phyloP scores from a whole-genome alignment of 306 rosid genomes.

The Rosa lucieae region DNA sequence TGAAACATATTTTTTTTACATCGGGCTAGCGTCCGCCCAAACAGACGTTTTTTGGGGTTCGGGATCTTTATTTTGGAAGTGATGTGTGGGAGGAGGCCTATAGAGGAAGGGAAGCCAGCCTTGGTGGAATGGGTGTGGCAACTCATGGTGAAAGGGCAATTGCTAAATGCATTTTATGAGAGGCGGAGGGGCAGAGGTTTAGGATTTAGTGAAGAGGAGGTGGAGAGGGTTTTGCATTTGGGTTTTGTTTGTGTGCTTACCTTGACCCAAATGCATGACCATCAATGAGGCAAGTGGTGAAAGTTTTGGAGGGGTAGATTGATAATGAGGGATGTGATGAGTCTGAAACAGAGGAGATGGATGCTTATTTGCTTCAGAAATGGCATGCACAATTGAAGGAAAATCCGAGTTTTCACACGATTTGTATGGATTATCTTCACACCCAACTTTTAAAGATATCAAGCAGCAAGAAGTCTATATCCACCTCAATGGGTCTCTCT shows the following conservation, averaged over 20 bases:
- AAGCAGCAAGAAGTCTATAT: slow-evolving; percentile 15
- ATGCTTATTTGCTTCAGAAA: slow-evolving; percentile 44
- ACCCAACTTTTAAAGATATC: slow-evolving; percentile 73
- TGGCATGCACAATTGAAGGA: slow-evolving; percentile 40
- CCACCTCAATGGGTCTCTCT: slow-evolving; percentile 54
- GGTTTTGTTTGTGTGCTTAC: slow-evolving; percentile 75
- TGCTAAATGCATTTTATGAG: slow-evolving; percentile 51
- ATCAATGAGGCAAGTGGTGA: slow-evolving; percentile 71
- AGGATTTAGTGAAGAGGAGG: slow-evolving; percentile 46
- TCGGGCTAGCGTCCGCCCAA: slow-evolving; percentile 63
- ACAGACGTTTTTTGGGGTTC: slow-evolving; percentile 66
- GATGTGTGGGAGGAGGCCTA: slow-evolving; percentile 83
- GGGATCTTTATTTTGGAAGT: slow-evolving; percentile 77
- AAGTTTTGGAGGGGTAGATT: slow-evolving; percentile 56
- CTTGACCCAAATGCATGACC: slow-evolving; percentile 71
- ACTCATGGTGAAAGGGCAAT: slow-evolving; percentile 47
- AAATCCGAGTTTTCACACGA: slow-evolving; percentile 36
- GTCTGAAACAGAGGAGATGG: slow-evolving; percentile 48
- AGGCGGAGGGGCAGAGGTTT: slow-evolving; percentile 40
- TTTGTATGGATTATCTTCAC: slow-evolving; percentile 29
- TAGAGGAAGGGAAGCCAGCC: slow-evolving; percentile 62
- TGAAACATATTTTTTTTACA: too few species aligned
- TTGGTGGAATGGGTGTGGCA: slow-evolving; percentile 65
- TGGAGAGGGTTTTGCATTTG: slow-evolving; percentile 60
- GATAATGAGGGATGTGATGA: slow-evolving; percentile 34